Base-by-base conservation (phyloP, 306 rosid species). In the Cucumis melo region DNA sequence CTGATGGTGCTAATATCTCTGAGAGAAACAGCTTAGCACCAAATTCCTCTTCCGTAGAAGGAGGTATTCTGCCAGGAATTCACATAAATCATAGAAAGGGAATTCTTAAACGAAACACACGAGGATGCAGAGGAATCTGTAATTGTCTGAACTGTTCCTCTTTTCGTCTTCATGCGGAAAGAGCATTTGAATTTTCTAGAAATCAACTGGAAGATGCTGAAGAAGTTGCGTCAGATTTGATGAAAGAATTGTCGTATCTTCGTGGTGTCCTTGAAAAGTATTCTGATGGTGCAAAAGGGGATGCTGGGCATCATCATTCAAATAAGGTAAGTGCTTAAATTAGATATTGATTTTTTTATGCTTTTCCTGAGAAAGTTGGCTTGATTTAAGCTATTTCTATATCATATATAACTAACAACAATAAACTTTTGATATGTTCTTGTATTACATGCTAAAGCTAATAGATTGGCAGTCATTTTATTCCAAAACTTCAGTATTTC, bases 71-170 rank as follows among this genome's bases (percentile, higher is more conserved):
- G 64, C 70, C 79, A 5, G 75, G 38, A 56, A 32, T 21, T 77
- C 78, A 54, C 58, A 56, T 19, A 58, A 73, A 80, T 23, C 32
- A 34, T 76, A 75, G 20, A 76, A 89, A 82, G 73, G 86, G 88
- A 70, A 90, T 88, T 81, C 87, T 88, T 42, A 87, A 87, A 84
- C 88, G 89, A 82, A 91, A 89, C 83, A 96, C 94, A 54, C 78
- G 96, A 77, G 97, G 97, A 60, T 93, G 98, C 88, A 85, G 96
- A 85, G 96, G 98, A 54, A 87, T 82, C 72, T 93, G 98, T 83
- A 38, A 83, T 53, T 93, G 98, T 84, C 84, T 93, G 88, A 90
- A 89, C 81, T 91, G 97, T 78, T 88, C 82, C 83, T 91, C 94
- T 29, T 91, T 90, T 74, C 91, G 87, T 50, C 93, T 93, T 59